Percentiles rank a stretch among this genome's conserved stretches.
These are phyloP conservation scores for Metschnikowia gruessii DNA, from an alignment of 805 yeast species.

Conservation along the genomic window DNA sequence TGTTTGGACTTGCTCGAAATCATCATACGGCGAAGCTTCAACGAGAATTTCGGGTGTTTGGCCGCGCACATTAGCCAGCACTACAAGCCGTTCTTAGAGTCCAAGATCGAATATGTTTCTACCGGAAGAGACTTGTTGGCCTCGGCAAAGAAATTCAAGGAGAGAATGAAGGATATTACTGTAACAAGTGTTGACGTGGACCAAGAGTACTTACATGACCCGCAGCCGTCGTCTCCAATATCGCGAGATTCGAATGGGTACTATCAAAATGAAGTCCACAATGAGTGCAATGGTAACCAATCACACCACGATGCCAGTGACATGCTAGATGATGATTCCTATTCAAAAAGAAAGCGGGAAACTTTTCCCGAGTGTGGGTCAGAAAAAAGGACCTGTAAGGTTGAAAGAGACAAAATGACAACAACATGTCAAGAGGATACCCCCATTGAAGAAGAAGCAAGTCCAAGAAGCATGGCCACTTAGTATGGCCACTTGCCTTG, in stretches of 20 bases:
- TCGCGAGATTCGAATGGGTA: slow-evolving; percentile 6
- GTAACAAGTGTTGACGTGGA: slow-evolving; percentile 23
- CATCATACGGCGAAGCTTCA: slow-evolving; percentile 25
- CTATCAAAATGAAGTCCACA: background rate
- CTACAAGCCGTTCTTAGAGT: slow-evolving; percentile 28
- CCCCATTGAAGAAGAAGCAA: slow-evolving; percentile 2
- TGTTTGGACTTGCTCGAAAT: slow-evolving; percentile 66
- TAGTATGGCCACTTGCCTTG: background rate
- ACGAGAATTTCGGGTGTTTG: slow-evolving; percentile 28
- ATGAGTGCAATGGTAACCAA: background rate
- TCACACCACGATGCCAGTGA: background rate
- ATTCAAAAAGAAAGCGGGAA: slow-evolving; percentile 21
- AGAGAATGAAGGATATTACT: slow-evolving; percentile 12
- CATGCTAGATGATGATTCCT: background rate
- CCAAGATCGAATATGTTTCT: slow-evolving; percentile 26
- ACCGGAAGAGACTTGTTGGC: slow-evolving; percentile 22
- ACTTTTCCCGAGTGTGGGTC: slow-evolving; percentile 9
- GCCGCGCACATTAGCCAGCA: slow-evolving; percentile 31
- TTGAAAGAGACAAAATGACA: slow-evolving; percentile 1
- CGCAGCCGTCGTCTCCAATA: slow-evolving; percentile 29
- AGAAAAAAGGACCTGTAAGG: slow-evolving; percentile 2
- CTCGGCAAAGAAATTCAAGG: slow-evolving; percentile 8
- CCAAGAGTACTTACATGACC: slow-evolving; percentile 3
- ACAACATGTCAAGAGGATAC: background rate
- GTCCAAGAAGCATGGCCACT: background rate